These are phyloP conservation scores for Warburgia ugandensis DNA, from an alignment of 164 flowering plant species.

Conservation along the genomic window DNA sequence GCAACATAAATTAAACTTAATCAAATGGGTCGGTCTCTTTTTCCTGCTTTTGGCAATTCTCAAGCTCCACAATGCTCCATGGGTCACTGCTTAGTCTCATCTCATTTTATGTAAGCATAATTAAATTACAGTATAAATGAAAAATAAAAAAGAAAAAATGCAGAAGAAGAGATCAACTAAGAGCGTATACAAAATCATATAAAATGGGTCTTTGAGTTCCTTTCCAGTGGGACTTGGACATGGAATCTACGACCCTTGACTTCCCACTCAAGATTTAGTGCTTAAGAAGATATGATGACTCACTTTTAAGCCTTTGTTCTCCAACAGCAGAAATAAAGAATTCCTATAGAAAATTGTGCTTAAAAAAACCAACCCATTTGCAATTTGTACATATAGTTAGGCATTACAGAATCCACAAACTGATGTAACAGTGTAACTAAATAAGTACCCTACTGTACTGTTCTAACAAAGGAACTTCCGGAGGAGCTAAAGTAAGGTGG, in stretches of 20 bases:
- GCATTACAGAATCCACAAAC: background rate
- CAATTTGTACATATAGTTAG: background rate
- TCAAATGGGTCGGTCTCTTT: slow-evolving; percentile 38
- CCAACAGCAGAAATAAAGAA: background rate
- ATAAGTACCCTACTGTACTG: background rate
- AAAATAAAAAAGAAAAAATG: background rate
- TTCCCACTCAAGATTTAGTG: slow-evolving; percentile 35
- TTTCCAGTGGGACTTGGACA: background rate
- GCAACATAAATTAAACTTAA: slow-evolving; percentile 28
- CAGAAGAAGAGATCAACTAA: no score
- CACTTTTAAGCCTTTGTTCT: slow-evolving; percentile 1
- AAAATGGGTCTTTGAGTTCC: no score
- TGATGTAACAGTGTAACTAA: no score
- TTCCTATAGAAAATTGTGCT: background rate
- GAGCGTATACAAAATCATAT: no score
- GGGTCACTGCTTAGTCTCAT: background rate
- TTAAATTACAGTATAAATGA: background rate
- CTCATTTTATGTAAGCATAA: background rate
- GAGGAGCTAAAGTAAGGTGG: background rate
- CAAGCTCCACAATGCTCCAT: slow-evolving; percentile 23
- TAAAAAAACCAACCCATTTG: background rate
- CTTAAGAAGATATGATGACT: slow-evolving; percentile 4
- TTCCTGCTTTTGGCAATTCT: slow-evolving; percentile 29
- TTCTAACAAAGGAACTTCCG: background rate
- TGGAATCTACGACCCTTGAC: slow-evolving; percentile 53